These are phyloP conservation scores for Gossypium arboreum DNA, from an alignment of 345 rosid species.

Conservation along the genomic window DNA sequence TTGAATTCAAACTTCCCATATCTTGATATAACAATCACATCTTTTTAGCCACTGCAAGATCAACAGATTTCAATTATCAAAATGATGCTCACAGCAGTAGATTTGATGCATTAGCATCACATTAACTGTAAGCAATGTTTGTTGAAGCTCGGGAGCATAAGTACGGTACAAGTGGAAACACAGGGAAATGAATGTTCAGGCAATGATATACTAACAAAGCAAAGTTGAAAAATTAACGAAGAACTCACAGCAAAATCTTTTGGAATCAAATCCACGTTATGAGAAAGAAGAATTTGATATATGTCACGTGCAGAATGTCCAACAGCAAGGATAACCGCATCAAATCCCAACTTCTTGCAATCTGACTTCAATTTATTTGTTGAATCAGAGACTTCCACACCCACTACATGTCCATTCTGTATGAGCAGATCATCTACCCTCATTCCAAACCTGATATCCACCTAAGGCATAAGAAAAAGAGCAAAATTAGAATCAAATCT, in stretches of 20 bases:
- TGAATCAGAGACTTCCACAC: constrained; percentile 66
- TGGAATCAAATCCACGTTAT: constrained; percentile 62
- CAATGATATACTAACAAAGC: background rate
- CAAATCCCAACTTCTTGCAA: constrained; percentile 44
- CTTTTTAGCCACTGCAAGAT: background rate
- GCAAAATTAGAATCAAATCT: constrained; percentile 12
- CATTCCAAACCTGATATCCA: constrained; percentile 68
- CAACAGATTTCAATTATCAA: background rate
- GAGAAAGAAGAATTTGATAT: constrained; percentile 90
- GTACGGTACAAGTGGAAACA: background rate
- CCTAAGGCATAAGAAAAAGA: constrained; percentile 40
- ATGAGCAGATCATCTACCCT: constrained; percentile 81
- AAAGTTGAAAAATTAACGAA: background rate
- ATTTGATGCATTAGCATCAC: background rate
- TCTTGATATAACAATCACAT: background rate
- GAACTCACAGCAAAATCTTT: constrained; percentile 89
- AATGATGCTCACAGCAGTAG: background rate
- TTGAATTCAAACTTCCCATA: background rate
- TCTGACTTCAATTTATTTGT: constrained; percentile 31
- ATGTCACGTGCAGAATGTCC: constrained; percentile 97
- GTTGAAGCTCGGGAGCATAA: background rate
- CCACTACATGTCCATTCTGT: constrained; percentile 57
- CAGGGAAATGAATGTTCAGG: background rate
- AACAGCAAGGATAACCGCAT: constrained; percentile 83
- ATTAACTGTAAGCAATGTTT: background rate